These are phyloP conservation scores for Beauveria caledonica DNA, from an alignment of 2,329 filamentous ascomycete genomes.

Conservation along the genomic window DNA sequence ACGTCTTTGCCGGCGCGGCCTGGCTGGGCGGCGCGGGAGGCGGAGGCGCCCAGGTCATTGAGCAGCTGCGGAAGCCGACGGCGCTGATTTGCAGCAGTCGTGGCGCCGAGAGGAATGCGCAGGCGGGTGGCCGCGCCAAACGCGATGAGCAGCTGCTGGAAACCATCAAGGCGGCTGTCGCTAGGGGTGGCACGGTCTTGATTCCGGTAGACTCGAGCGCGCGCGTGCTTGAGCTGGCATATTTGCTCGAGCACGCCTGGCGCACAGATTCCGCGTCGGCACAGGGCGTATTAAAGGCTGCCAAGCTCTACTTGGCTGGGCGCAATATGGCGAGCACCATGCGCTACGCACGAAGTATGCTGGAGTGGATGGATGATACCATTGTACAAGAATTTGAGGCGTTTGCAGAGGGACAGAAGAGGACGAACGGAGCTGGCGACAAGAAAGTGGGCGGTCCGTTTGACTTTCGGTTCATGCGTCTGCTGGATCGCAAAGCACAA, in stretches of 20 bases:
- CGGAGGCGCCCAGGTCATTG: conserved; percentile 82
- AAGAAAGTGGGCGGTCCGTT: conserved; percentile 65
- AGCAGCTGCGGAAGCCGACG: conserved; percentile 86
- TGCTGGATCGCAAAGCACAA: conserved; percentile 75
- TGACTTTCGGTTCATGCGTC: conserved; percentile 76
- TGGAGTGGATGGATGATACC: conserved; percentile 98
- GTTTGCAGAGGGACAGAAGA: conserved; percentile 45
- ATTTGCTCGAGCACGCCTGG: conserved; percentile 90
- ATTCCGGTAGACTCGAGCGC: conserved; percentile 94
- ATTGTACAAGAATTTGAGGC: conserved; percentile 89
- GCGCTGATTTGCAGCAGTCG: conserved; percentile 87
- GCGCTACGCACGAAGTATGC: conserved; percentile 85
- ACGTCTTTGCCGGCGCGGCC: conserved; percentile 85
- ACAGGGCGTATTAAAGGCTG: conserved; percentile 42
- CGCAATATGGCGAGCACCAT: conserved; percentile 82
- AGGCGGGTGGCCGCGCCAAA: conserved; percentile 65
- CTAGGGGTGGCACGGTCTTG: conserved; percentile 79
- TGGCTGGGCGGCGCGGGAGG: conserved; percentile 80
- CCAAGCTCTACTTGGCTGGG: conserved; percentile 73
- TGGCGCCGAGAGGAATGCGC: conserved; percentile 63
- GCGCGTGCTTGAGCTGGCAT: conserved; percentile 85
- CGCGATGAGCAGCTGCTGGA: conserved; percentile 79
- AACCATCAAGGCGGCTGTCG: conserved; percentile 70
- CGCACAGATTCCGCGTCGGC: conserved; percentile 51
- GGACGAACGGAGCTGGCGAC: conserved; percentile 36